Percentiles rank a stretch among this genome's conserved stretches.
phyloP scores from a whole-genome alignment of 2,329 filamentous ascomycete species.

The Aspergillus flavus region DNA sequence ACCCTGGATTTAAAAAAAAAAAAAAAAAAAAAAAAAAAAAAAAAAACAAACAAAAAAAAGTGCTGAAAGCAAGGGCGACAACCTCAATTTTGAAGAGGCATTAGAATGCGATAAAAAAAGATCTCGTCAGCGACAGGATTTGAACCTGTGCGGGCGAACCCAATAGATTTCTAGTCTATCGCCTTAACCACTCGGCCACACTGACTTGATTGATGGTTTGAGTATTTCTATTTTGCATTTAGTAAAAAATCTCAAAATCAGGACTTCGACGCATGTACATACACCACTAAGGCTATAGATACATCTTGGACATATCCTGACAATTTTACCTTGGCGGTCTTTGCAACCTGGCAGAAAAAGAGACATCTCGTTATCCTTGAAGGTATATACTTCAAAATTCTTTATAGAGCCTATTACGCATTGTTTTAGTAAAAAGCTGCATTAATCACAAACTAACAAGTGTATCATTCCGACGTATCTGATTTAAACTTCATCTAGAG shows the following conservation, averaged over 20 bases:
- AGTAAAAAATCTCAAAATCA: too few species aligned
- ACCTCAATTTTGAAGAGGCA: too few species aligned
- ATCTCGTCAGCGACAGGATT: neutral
- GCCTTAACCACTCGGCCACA: neutral
- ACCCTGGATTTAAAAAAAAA: too few species aligned
- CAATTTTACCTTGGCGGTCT: too few species aligned
- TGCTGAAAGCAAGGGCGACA: too few species aligned
- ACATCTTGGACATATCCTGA: too few species aligned
- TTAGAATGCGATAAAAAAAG: neutral
- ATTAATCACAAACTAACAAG: neutral
- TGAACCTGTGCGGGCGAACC: neutral
- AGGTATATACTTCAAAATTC: rapidly evolving
- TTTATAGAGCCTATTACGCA: neutral
- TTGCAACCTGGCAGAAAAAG: too few species aligned
- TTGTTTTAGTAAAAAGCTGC: neutral
- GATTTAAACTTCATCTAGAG: neutral
- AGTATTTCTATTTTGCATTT: too few species aligned
- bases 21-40: too few species aligned
- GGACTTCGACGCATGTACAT: too few species aligned
- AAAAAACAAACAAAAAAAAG: too few species aligned
- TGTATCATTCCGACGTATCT: neutral
- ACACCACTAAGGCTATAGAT: too few species aligned
- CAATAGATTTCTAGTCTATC: neutral
- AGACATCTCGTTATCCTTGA: rapidly evolving
- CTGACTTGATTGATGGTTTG: neutral